Evolutionary conservation across 345 rosid genomes (phyloP).

Genomic region (Eucalyptus pauciflora): DNA sequence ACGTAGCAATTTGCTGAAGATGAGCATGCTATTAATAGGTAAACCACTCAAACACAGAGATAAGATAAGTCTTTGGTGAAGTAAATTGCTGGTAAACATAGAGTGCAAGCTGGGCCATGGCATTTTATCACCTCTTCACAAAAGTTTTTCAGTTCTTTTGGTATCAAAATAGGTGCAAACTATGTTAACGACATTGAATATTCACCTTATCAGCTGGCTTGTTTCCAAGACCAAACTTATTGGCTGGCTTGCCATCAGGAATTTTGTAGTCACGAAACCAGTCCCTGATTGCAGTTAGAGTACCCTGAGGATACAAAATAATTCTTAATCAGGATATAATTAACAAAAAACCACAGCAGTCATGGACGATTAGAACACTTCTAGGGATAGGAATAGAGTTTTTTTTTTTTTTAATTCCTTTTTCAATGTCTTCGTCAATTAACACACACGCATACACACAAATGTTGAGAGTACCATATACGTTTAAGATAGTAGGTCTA

Average conservation of each 20-base stretch:
- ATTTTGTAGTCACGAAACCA: conserved; percentile 98
- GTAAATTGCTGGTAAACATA: not conserved
- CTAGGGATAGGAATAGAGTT: not conserved
- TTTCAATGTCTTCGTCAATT: not conserved
- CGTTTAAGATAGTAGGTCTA: not conserved
- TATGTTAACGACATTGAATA: not conserved
- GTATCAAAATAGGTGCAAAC: not conserved
- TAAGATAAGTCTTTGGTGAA: not conserved
- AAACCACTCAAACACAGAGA: not conserved
- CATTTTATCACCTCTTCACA: not conserved
- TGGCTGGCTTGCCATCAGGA: conserved; percentile 98
- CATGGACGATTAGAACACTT: not conserved
- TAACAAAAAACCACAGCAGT: not conserved
- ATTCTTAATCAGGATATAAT: not conserved
- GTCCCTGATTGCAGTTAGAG: conserved; percentile 75
- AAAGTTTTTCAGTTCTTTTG: not conserved
- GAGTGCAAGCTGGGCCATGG: not conserved
- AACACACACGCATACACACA: not conserved
- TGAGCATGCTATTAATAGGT: not conserved
- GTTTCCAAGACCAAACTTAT: conserved; percentile 92
- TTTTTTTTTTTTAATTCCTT: not conserved
- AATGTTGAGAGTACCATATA: not conserved
- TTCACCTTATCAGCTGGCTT: conserved; percentile 79
- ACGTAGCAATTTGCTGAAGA: not conserved
- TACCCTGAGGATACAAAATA: conserved; percentile 41